These are phyloP conservation scores for Entonaema liquescens DNA, from an alignment of 495 filamentous ascomycete genomes.

Conservation along the genomic window DNA sequence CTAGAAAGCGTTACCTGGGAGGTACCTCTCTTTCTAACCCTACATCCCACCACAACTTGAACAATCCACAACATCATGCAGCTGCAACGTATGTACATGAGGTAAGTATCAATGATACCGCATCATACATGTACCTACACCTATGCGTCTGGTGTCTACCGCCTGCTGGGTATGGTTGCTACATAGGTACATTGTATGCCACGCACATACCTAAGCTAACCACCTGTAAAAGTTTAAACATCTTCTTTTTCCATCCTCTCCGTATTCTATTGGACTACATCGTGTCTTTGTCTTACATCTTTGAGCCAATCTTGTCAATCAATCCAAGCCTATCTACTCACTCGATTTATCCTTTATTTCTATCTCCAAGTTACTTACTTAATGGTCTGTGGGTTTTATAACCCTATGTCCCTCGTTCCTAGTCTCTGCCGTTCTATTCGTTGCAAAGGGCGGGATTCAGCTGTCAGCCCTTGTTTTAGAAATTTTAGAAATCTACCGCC, in stretches of 20 bases:
- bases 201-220: background rate
- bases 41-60: constrained; percentile 2
- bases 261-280: background rate
- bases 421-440: constrained; percentile 31
- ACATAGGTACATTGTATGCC: background rate
- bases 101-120: constrained; percentile 21
- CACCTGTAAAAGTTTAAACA: background rate
- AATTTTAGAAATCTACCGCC: constrained; percentile 12
- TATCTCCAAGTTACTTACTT: background rate
- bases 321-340: background rate
- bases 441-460: constrained; percentile 30
- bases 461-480: constrained; percentile 39
- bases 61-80: constrained; percentile 3
- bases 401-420: constrained; percentile 10
- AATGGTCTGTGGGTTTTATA: background rate
- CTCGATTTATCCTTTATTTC: constrained; percentile 6
- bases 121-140: too few relatives aligned
- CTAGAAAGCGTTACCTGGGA: constrained; percentile 5
- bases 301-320: background rate
- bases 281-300: background rate
- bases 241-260: background rate
- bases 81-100: constrained; percentile 4
- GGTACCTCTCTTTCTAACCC: constrained; percentile 15
- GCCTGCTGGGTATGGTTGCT: background rate
- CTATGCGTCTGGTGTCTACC: constrained; percentile 10